These are phyloP conservation scores for Coemansia reversa DNA, from an alignment of 192 early-diverging fungal species.

Conservation along the genomic window DNA sequence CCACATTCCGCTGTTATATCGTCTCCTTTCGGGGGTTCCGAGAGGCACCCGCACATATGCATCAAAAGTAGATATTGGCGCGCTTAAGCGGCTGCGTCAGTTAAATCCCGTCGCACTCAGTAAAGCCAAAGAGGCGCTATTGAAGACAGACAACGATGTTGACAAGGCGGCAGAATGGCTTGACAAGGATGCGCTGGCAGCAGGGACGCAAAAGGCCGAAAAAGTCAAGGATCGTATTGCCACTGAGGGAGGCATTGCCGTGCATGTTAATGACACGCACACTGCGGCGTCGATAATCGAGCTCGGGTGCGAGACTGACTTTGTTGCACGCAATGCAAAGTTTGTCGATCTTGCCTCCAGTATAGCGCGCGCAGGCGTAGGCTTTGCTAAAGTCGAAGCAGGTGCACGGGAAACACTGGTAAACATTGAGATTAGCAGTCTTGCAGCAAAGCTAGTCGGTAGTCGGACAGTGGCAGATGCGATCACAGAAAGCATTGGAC, in stretches of 20 bases:
- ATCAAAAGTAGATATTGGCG: slow-evolving; percentile 57
- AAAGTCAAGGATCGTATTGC: slow-evolving; percentile 80
- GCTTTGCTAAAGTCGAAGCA: neutral
- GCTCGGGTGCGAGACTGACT: slow-evolving; percentile 90
- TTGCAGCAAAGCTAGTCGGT: slow-evolving; percentile 11
- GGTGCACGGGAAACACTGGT: slow-evolving; percentile 2
- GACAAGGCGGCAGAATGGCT: slow-evolving; percentile 81
- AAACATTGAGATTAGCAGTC: slow-evolving; percentile 5
- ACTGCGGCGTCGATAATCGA: slow-evolving; percentile 66
- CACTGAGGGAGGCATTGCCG: slow-evolving; percentile 67
- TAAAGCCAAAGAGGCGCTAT: slow-evolving; percentile 86
- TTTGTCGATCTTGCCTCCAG: slow-evolving; percentile 70
- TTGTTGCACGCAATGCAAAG: slow-evolving; percentile 81
- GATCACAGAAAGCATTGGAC: slow-evolving; percentile 76
- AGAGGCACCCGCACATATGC: slow-evolving; percentile 19
- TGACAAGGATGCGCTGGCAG: slow-evolving; percentile 64
- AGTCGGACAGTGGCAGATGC: slow-evolving; percentile 59
- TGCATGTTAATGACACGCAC: slow-evolving; percentile 49
- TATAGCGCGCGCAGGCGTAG: slow-evolving; percentile 26
- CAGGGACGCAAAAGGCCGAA: slow-evolving; percentile 74
- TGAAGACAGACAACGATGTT: slow-evolving; percentile 68
- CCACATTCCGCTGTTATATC: neutral
- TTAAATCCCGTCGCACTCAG: slow-evolving; percentile 75
- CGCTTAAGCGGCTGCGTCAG: slow-evolving; percentile 73
- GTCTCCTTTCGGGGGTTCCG: neutral